phyloP scores from a whole-genome alignment of 2,329 filamentous ascomycete species.

The Colletotrichum sp. region DNA sequence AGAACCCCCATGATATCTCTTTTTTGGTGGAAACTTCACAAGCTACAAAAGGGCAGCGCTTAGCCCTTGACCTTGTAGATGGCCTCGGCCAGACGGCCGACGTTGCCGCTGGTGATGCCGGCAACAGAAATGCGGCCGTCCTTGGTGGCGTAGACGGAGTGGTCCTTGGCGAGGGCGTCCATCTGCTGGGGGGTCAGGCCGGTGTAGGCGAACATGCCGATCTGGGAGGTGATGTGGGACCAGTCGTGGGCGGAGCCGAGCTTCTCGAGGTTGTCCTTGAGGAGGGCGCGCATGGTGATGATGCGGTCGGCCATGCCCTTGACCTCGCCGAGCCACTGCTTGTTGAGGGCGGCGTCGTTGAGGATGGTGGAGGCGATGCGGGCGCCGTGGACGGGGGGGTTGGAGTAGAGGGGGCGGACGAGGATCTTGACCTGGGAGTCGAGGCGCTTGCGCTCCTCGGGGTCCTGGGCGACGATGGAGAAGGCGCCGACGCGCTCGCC shows the following conservation, averaged over 20 bases:
- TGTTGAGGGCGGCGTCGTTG: conserved; percentile 81
- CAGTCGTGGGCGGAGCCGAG: conserved; percentile 97
- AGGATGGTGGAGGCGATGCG: conserved; percentile 93
- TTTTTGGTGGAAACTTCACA: not conserved
- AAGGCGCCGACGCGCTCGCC: conserved; percentile 98
- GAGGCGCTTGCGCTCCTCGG: conserved; percentile 92
- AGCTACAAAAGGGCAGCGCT: not conserved
- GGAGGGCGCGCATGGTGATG: conserved; percentile 94
- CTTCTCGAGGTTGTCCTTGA: conserved; percentile 94
- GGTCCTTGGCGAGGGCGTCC: conserved; percentile 89
- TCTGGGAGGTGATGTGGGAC: conserved; percentile 98
- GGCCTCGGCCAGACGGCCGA: conserved; percentile 79
- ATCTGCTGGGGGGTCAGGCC: conserved; percentile 91
- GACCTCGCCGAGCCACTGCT: conserved; percentile 95
- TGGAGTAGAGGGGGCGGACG: conserved; percentile 96
- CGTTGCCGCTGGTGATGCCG: conserved; percentile 81
- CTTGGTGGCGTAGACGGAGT: conserved; percentile 97
- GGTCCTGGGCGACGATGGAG: conserved; percentile 84
- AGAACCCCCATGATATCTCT: conserved; percentile 2
- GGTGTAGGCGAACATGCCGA: conserved; percentile 99
- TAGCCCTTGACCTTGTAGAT: conserved; percentile 85
- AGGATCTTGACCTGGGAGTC: conserved; percentile 99
- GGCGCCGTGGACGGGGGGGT: conserved; percentile 95
- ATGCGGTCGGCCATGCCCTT: conserved; percentile 99
- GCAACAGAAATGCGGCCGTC: conserved; percentile 87